Base-by-base conservation (phyloP, 2,329 filamentous ascomycete genomes). In the Thielaviopsis populi region DNA sequence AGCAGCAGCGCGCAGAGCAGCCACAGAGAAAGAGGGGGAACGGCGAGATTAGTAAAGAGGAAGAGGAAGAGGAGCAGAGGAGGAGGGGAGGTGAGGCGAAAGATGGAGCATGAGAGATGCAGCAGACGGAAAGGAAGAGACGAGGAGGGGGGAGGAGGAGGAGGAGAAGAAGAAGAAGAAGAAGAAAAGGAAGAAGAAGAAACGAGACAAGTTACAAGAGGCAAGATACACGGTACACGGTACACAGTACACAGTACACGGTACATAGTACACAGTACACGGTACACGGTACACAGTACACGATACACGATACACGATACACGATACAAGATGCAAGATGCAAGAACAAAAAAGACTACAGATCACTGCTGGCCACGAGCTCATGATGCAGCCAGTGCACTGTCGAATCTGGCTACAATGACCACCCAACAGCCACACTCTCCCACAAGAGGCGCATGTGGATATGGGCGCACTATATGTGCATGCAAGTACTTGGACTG, bases 401-500 rank as follows among this genome's bases (percentile, higher is more conserved):
- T 56, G 53, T 46, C 13, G n/a, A 56, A 37, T 33, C 53, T 27
- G 53, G 53, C 15, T 56, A 56, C 53, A 56, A 56, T 56, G 53
- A 19, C 53, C 53, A 19, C 19, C 6, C 2, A 30, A 17, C 6
- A 56, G 30, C 27, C 24, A 56, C 17, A 56, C 27, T 5, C 17
- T 27, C 33, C 11, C 10, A 37, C 15, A 56, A 15, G 53, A 37
- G 53, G 53, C 53, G 53, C 53, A 56, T 56, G 53, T 56, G 53
- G 27, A 37, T 56, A 56, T 56, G 53, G 10, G 53, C 53, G 53
- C 11, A 56, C 53, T 56, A 56, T 56, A 56, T 3, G 24, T n/a
- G 53, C 27, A 56, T 56, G 53, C 53, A 37, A 56, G 53, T n/a
- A 56, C 53, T 22, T 56, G 53, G 53, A 56, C 53, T 56, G 53